phyloP scores from a whole-genome alignment of 805 yeast species.

The Starmerella apicola region DNA sequence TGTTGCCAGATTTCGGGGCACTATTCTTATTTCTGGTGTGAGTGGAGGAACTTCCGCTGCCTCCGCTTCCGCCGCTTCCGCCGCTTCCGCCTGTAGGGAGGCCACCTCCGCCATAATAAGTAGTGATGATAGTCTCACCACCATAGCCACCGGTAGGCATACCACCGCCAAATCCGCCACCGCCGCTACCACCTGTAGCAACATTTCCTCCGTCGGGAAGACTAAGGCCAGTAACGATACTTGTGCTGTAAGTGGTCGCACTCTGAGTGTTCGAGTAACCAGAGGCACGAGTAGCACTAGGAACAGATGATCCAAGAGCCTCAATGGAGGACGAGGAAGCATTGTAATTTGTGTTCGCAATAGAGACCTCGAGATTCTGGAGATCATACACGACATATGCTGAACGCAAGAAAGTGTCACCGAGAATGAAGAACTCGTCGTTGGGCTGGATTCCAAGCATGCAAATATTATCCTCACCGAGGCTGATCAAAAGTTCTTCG shows the following conservation, averaged over 20 bases:
- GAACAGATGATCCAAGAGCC: slow-evolving; percentile 23
- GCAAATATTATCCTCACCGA: slow-evolving; percentile 13
- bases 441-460: slow-evolving; percentile 22
- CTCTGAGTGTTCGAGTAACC: slow-evolving; percentile 14
- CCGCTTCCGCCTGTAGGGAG: too few species aligned
- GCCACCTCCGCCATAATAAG: too few species aligned
- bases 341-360: slow-evolving; percentile 37
- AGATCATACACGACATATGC: slow-evolving; percentile 61
- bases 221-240: not conserved
- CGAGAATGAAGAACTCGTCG: slow-evolving; percentile 35
- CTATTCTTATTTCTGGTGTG: too few species aligned
- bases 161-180: not conserved
- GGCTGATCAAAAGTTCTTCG: slow-evolving; percentile 18
- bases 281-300: slow-evolving; percentile 22
- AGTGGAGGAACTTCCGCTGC: too few species aligned
- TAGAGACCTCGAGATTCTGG: slow-evolving; percentile 41
- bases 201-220: not conserved
- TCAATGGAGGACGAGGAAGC: slow-evolving; percentile 21
- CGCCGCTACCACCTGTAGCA: not conserved
- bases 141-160: slow-evolving; percentile 1
- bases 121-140: too few species aligned
- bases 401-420: slow-evolving; percentile 52
- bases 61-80: too few species aligned
- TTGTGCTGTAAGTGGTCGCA: slow-evolving; percentile 5
- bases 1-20: too few species aligned